Percentiles rank a stretch among this genome's conserved stretches.
Evolutionary conservation across 352 stramenopile species (phyloP).

Genomic region (Phytophthora parvispora): DNA sequence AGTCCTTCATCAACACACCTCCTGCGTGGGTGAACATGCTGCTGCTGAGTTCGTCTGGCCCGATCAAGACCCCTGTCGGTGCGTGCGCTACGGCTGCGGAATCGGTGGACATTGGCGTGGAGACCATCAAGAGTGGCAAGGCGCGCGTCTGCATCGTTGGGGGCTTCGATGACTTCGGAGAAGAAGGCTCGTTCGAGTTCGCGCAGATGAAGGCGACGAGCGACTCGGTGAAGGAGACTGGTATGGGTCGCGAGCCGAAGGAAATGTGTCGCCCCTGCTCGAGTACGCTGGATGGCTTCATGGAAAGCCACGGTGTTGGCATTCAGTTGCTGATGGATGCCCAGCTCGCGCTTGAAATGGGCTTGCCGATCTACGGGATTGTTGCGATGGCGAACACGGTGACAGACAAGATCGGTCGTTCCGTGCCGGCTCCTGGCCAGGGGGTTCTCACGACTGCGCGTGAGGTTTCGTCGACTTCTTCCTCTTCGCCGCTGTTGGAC

Average conservation of each 20-base stretch:
- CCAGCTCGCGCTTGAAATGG: conserved; percentile 89
- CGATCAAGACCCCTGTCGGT: conserved; percentile 91
- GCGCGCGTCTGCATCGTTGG: conserved; percentile 88
- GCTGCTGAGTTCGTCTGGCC: conserved; percentile 85
- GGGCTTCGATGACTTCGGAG: conserved; percentile 90
- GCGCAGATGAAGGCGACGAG: conserved; percentile 92
- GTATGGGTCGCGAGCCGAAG: conserved; percentile 80
- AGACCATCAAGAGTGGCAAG: conserved; percentile 91
- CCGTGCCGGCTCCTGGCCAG: conserved; percentile 85
- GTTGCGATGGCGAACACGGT: conserved; percentile 88
- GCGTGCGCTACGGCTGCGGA: conserved; percentile 89
- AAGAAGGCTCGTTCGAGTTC: conserved; percentile 90
- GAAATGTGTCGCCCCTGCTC: conserved; percentile 91
- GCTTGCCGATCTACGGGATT: conserved; percentile 88
- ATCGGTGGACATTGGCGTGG: conserved; percentile 89
- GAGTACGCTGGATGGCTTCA: conserved; percentile 85
- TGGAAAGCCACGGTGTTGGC: conserved; percentile 90
- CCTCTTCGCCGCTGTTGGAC: conserved; percentile 80
- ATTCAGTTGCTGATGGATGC: conserved; percentile 93
- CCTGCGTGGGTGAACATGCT: no score
- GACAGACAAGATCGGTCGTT: conserved; percentile 91
- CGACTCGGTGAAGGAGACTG: conserved; percentile 83
- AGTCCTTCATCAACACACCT: no score
- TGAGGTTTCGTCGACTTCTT: conserved; percentile 50
- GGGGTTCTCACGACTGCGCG: conserved; percentile 89